phyloP scores from a whole-genome alignment of 768 basidiomycete genomes.

The Russula olivacea region DNA sequence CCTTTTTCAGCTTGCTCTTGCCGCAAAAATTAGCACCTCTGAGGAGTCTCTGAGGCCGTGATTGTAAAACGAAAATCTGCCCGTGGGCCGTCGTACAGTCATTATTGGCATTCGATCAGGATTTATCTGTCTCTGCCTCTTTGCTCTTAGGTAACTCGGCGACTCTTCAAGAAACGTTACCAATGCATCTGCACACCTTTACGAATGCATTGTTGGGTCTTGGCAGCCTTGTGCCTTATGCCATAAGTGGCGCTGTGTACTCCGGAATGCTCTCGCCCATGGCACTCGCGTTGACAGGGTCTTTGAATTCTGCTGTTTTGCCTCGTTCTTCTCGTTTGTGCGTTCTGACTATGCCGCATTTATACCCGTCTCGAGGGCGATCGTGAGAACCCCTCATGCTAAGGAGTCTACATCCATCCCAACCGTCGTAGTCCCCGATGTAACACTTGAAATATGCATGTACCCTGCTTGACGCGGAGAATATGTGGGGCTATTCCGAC shows the following conservation, averaged over 20 bases:
- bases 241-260: not conserved
- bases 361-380: not conserved
- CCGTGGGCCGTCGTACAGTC: too few relatives aligned
- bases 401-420: not conserved
- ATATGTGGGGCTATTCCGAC: not conserved
- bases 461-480: not conserved
- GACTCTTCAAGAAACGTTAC: not conserved
- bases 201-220: not conserved
- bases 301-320: not conserved
- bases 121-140: too few relatives aligned
- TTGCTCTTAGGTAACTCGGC: too few relatives aligned
- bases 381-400: not conserved
- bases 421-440: not conserved
- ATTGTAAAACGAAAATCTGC: too few relatives aligned
- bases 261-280: not conserved
- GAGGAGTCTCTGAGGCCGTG: too few relatives aligned
- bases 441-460: not conserved
- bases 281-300: not conserved
- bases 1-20: too few relatives aligned
- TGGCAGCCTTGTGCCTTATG: not conserved
- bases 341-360: not conserved
- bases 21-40: too few relatives aligned
- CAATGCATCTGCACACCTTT: not conserved
- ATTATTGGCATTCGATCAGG: too few relatives aligned
- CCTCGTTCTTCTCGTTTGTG: not conserved